A percentile compares a stretch with the other conserved stretches of the same genome.
Evolutionary conservation across 1,284 basidiomycete species (phyloP).

Genomic region (Jaminaea rosea): DNA sequence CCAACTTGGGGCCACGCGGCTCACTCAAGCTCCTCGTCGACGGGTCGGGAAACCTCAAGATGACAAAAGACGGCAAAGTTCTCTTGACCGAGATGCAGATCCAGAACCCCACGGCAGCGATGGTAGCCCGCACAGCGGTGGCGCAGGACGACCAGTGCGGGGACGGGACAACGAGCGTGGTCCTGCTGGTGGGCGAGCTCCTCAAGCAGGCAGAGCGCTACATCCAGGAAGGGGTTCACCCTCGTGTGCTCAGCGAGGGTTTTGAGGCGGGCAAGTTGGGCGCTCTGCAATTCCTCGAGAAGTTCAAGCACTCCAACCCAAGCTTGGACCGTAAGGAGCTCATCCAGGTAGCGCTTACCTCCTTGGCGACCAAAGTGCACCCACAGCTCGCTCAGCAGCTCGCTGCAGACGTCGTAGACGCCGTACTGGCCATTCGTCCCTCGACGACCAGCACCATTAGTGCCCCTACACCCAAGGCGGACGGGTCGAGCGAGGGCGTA

Average conservation of each 20-base stretch:
- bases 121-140: conserved; percentile 96
- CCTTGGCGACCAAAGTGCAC: conserved; percentile 87
- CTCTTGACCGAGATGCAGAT: conserved; percentile 99
- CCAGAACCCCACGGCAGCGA: conserved; percentile 91
- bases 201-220: conserved; percentile 96
- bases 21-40: conserved; percentile 94
- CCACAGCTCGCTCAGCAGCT: conserved; percentile 74
- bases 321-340: conserved; percentile 75
- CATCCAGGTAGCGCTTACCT: conserved; percentile 86
- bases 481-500: conserved; percentile 35
- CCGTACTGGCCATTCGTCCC: conserved; percentile 74
- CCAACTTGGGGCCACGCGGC: conserved; percentile 68
- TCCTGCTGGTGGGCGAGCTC: conserved; percentile 90
- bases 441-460: conserved; percentile 17
- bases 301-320: conserved; percentile 67
- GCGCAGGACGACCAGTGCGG: conserved; percentile 99
- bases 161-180: conserved; percentile 95
- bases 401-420: conserved; percentile 86
- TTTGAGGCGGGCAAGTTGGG: conserved; percentile 91
- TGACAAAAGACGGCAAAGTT: conserved; percentile 99
- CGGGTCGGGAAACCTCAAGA: conserved; percentile 98
- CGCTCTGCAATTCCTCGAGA: conserved; percentile 66
- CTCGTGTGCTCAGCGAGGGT: conserved; percentile 87
- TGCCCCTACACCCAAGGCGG: conserved; percentile 26
- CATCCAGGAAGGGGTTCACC: conserved; percentile 96